Conservation (phyloP, 306 rosid genomes). For the Fagus sylvatica region DNA sequence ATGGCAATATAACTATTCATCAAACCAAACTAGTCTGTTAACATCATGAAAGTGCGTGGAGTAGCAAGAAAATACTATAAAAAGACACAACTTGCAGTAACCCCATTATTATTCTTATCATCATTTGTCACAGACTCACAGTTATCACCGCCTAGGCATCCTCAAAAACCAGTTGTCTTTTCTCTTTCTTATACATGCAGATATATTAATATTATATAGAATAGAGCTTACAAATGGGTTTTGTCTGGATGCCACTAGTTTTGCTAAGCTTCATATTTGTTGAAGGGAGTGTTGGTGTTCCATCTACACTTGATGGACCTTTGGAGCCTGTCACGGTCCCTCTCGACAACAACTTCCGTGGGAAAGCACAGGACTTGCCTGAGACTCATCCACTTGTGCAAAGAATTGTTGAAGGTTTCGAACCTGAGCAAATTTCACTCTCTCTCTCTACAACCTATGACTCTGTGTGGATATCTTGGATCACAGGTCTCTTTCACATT, state of each 20-base stretch:
- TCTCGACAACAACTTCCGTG: conserved; percentile 64
- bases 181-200: conserved; percentile 2
- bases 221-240: conserved; percentile 37
- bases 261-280: conserved; percentile 25
- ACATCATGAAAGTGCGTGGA: no score
- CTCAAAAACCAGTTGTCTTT: not conserved
- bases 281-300: conserved; percentile 41
- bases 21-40: no score
- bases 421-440: conserved; percentile 81
- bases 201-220: not conserved
- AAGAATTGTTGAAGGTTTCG: conserved; percentile 48
- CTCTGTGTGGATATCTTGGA: conserved; percentile 91
- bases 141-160: not conserved
- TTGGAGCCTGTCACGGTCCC: conserved; percentile 81
- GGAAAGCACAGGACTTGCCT: conserved; percentile 71
- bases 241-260: conserved; percentile 25
- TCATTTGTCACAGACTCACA: no score
- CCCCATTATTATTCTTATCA: no score
- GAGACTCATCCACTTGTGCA: conserved; percentile 66
- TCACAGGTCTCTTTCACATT: conserved; percentile 52
- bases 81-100: no score
- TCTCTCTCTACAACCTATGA: conserved; percentile 63
- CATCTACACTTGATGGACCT: conserved; percentile 77
- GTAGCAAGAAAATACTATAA: no score
- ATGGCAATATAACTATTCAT: no score